Evolutionary conservation across 352 stramenopile genomes (phyloP).

Genomic region (Globisporangium nodosum): DNA sequence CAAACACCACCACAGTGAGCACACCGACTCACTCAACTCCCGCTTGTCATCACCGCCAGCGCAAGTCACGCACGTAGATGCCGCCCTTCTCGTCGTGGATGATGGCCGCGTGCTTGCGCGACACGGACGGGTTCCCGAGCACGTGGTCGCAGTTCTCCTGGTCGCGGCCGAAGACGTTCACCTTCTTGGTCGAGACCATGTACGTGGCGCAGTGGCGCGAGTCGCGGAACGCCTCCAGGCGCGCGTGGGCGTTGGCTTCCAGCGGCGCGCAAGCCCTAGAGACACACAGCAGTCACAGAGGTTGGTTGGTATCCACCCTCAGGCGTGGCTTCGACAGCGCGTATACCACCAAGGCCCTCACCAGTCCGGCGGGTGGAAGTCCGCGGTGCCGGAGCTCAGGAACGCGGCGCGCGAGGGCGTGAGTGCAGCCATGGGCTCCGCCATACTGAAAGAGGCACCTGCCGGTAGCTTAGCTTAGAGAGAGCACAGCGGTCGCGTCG

Average conservation of each 20-base stretch:
- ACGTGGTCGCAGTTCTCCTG: slow-evolving; percentile 84
- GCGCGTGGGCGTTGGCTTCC: slow-evolving; percentile 59
- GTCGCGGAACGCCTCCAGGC: slow-evolving; percentile 72
- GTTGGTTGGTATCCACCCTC: not conserved
- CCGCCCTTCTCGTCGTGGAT: slow-evolving; percentile 78
- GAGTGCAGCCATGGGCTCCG: slow-evolving; percentile 25
- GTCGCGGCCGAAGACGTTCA: slow-evolving; percentile 83
- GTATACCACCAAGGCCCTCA: slow-evolving; percentile 10
- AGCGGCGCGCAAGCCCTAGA: slow-evolving; percentile 60
- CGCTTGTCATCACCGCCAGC: not conserved
- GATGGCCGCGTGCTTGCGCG: slow-evolving; percentile 80
- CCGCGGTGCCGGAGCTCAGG: slow-evolving; percentile 66
- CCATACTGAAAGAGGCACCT: slow-evolving; percentile 1
- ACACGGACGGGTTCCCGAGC: slow-evolving; percentile 82
- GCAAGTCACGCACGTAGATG: slow-evolving; percentile 60
- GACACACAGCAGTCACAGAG: not conserved
- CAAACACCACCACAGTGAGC: not conserved
- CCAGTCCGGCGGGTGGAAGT: slow-evolving; percentile 77
- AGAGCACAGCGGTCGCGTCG: too few species aligned
- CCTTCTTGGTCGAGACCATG: slow-evolving; percentile 76
- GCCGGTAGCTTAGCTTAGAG: not conserved
- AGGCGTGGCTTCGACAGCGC: too few species aligned
- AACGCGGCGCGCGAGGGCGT: slow-evolving; percentile 66
- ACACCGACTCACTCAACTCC: not conserved
- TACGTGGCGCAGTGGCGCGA: slow-evolving; percentile 78